phyloP scores from a whole-genome alignment of 352 stramenopile species.

The Lagenidium giganteum region DNA sequence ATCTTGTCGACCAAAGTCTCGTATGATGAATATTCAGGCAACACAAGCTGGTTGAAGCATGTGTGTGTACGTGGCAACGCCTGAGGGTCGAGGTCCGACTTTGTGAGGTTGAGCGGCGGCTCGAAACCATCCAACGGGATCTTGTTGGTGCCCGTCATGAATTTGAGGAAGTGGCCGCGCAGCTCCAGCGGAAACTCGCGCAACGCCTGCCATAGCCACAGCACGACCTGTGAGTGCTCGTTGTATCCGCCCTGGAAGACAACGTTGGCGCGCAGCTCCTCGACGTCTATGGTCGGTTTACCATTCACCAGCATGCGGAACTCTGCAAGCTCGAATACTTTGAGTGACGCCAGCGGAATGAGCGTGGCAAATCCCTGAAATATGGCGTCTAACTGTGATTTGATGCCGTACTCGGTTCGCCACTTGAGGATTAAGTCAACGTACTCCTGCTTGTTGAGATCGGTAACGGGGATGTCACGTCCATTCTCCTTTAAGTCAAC shows the following conservation, averaged over 20 bases:
- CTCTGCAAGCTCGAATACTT: slow-evolving; percentile 37
- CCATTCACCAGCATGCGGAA: slow-evolving; percentile 43
- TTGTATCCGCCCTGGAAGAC: slow-evolving; percentile 71
- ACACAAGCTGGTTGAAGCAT: slow-evolving; percentile 79
- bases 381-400: slow-evolving; percentile 54
- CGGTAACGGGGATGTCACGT: slow-evolving; percentile 51
- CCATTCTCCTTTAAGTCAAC: slow-evolving; percentile 70
- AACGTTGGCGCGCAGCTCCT: slow-evolving; percentile 58
- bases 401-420: slow-evolving; percentile 44
- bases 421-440: slow-evolving; percentile 60
- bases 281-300: slow-evolving; percentile 62
- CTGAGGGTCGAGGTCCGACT: slow-evolving; percentile 44
- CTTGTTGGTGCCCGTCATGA: slow-evolving; percentile 66
- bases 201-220: slow-evolving; percentile 75
- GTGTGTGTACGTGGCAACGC: slow-evolving; percentile 65
- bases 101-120: slow-evolving; percentile 69
- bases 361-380: slow-evolving; percentile 42
- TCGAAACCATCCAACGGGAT: slow-evolving; percentile 74
- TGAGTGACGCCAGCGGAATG: slow-evolving; percentile 38
- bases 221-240: slow-evolving; percentile 48
- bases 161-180: slow-evolving; percentile 59
- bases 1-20: slow-evolving; percentile 53
- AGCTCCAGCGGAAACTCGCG: slow-evolving; percentile 40
- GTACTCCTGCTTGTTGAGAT: slow-evolving; percentile 78
- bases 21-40: slow-evolving; percentile 58